Percentiles rank a stretch among this genome's conserved stretches.
Evolutionary conservation across 257 asterid species (phyloP).

Genomic region (Solanum lignicaule): DNA sequence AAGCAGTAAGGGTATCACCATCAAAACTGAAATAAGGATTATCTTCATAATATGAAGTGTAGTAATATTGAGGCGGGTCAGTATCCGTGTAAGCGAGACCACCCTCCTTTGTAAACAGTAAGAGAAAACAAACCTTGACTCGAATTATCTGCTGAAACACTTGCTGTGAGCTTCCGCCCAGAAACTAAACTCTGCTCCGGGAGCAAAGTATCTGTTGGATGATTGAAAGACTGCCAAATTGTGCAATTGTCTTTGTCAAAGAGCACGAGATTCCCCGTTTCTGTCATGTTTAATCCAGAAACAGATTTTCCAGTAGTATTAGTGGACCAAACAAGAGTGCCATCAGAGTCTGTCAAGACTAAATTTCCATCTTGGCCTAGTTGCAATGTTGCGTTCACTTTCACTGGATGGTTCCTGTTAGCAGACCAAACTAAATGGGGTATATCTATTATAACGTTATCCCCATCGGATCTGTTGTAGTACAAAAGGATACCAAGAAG

Average conservation of each 20-base stretch:
- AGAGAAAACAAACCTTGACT: not conserved
- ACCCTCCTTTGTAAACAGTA: not conserved
- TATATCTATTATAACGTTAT: not conserved
- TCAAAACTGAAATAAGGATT: not conserved
- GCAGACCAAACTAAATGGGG: not conserved
- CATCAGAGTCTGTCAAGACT: not conserved
- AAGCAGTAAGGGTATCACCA: not conserved
- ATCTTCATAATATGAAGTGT: not conserved
- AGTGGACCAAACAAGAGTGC: not conserved
- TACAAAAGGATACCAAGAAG: not conserved
- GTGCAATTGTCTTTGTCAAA: not conserved
- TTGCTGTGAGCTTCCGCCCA: not conserved
- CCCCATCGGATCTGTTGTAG: not conserved
- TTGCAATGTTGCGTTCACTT: not conserved
- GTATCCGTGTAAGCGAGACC: not conserved
- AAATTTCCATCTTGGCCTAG: conserved; percentile 2
- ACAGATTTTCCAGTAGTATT: not conserved
- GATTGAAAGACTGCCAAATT: not conserved
- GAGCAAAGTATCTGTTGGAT: not conserved
- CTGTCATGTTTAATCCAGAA: not conserved
- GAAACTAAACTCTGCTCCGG: not conserved
- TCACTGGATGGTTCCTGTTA: not conserved
- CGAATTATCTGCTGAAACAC: not conserved
- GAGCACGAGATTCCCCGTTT: not conserved
- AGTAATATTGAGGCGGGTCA: not conserved